Percentiles rank a stretch among this genome's conserved stretches.
Conservation (phyloP, 2,329 filamentous ascomycete genomes). For the Tolypocladium paradoxum region DNA sequence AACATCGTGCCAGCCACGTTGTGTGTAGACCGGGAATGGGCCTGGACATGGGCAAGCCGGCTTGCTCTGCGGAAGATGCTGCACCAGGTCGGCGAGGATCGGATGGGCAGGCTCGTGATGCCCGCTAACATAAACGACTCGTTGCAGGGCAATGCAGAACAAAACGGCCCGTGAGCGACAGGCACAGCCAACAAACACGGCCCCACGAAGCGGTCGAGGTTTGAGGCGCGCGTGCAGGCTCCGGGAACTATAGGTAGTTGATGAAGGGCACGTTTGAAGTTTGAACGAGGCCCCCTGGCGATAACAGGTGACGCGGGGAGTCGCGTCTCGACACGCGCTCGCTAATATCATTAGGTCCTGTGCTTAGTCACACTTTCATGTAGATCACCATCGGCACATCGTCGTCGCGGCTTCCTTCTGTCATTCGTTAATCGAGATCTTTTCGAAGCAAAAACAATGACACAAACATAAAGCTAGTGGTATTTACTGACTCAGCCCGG, state of each 20-base stretch:
- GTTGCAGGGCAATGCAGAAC: background rate
- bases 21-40: slow-evolving; percentile 2
- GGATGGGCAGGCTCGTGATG: slow-evolving; percentile 16
- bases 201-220: background rate
- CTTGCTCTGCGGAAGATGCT: slow-evolving; percentile 13
- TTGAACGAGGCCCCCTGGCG: background rate
- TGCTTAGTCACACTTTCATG: background rate
- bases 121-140: slow-evolving; percentile 23
- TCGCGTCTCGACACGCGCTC: background rate
- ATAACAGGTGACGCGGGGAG: background rate
- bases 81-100: slow-evolving; percentile 26
- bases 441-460: too few species aligned
- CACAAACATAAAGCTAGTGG: too few species aligned
- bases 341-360: background rate
- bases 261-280: background rate
- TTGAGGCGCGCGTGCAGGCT: background rate
- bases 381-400: too few species aligned
- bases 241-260: background rate
- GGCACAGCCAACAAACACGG: background rate
- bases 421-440: too few species aligned
- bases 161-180: background rate
- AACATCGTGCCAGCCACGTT: slow-evolving; percentile 5
- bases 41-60: slow-evolving; percentile 14
- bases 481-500: background rate
- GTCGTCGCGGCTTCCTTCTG: too few species aligned